phyloP scores from a whole-genome alignment of 306 rosid genomes.

The Potentilla sterilis region DNA sequence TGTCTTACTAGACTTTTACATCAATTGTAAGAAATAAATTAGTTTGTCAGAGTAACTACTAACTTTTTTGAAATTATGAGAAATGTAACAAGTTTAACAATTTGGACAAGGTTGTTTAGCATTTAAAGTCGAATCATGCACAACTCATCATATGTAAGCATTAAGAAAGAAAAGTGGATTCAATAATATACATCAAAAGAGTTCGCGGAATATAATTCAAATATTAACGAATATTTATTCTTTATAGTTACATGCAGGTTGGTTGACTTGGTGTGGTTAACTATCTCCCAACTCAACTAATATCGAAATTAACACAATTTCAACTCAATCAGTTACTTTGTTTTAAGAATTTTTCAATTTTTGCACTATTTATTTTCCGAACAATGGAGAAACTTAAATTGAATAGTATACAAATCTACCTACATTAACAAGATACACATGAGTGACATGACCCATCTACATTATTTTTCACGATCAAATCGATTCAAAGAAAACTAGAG shows the following conservation, averaged over 20 bases:
- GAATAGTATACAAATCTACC: too few relatives aligned
- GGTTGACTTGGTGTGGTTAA: background rate
- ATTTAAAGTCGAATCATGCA: too few relatives aligned
- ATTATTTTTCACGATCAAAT: background rate
- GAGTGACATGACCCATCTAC: background rate
- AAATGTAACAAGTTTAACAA: background rate
- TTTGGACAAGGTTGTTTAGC: background rate
- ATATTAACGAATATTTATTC: background rate
- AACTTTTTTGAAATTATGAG: background rate
- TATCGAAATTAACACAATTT: background rate
- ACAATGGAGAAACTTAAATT: too few relatives aligned
- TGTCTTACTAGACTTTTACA: background rate
- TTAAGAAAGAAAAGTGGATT: too few relatives aligned
- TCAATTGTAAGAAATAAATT: background rate
- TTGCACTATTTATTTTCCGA: too few relatives aligned
- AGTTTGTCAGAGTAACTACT: background rate
- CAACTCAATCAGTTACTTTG: fast-evolving
- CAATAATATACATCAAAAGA: background rate
- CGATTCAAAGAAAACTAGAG: too few relatives aligned
- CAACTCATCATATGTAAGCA: too few relatives aligned
- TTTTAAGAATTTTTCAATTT: too few relatives aligned
- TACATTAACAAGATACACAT: background rate
- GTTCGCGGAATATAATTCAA: fast-evolving
- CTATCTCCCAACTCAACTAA: background rate
- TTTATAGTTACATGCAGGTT: background rate